Evolutionary conservation across 2,329 filamentous ascomycete genomes (phyloP), one percentile per base, ranked within the genome.

Genomic region (Dendryphion nanum): DNA sequence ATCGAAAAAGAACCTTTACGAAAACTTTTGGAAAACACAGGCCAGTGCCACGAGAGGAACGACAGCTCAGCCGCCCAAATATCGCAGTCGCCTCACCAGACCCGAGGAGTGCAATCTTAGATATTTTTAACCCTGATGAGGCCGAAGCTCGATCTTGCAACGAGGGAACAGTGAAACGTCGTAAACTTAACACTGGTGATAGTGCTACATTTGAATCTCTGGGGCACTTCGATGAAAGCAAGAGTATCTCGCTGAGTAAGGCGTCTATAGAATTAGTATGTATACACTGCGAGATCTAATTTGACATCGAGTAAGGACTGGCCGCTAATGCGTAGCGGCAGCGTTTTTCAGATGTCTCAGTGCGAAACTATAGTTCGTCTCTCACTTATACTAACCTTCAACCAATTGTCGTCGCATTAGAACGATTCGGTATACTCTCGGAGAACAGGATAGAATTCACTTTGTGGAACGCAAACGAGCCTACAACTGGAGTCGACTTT

Each of bases 111-210:
- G n/a, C n/a, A n/a, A n/a, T n/a, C n/a, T n/a, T n/a, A n/a, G n/a
- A n/a, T n/a, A n/a, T n/a, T n/a, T n/a, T n/a, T n/a, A n/a, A n/a
- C n/a, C n/a, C n/a, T n/a, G n/a, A n/a, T n/a, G n/a, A n/a, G n/a
- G n/a, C n/a, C n/a, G n/a, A n/a, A n/a, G n/a, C n/a, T n/a, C n/a
- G n/a, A n/a, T n/a, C n/a, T n/a, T n/a, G n/a, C n/a, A n/a, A n/a
- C n/a, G n/a, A n/a, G n/a, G n/a, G n/a, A n/a, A n/a, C n/a, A n/a
- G 45, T 42, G 17, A 66, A 66, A 39, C 44, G 55, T 30, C 54
- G 61, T 16, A 64, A 57, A 39, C 35, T 55, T 14, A 48, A 53
- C 4, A 29, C 39, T 18, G 38, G 36, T 3, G 30, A 20, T 13
- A 30, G 18, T 28, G 20, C 33, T 33, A 23, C 32, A n/a, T 14